Conservation (phyloP, 148 eudicot genomes). For the Heliosperma pusillum region DNA sequence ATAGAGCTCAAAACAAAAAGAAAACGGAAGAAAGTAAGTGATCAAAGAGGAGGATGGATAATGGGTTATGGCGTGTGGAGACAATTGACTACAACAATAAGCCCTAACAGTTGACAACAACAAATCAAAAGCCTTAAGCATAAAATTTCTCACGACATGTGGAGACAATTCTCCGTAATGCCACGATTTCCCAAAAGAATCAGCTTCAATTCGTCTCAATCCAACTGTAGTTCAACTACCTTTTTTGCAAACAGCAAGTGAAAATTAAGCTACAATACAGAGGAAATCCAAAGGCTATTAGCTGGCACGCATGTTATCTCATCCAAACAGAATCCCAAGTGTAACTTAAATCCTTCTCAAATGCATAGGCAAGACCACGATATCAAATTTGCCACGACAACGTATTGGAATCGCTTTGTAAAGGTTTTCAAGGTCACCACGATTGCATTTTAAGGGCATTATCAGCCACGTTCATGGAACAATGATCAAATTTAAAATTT, state of each 20-base stretch:
- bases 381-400: neutral
- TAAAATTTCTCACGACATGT: neutral
- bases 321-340: slow-evolving; percentile 2
- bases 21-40: too few relatives aligned
- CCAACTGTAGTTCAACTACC: too few relatives aligned
- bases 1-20: too few relatives aligned
- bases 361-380: neutral
- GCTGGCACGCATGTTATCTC: neutral
- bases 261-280: neutral
- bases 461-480: too few relatives aligned
- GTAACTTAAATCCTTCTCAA: neutral
- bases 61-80: neutral
- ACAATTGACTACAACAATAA: too few relatives aligned
- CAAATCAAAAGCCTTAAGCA: slow-evolving; percentile 1
- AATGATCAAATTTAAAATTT: too few relatives aligned
- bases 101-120: too few relatives aligned
- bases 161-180: neutral
- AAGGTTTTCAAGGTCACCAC: neutral
- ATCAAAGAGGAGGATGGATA: neutral
- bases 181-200: neutral
- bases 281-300: neutral
- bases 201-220: neutral
- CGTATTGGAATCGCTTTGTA: neutral
- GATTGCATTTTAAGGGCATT: too few relatives aligned
- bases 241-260: neutral